Evolutionary conservation across 2,329 filamentous ascomycete species (phyloP).

Genomic region (Boeremia lycopersici): DNA sequence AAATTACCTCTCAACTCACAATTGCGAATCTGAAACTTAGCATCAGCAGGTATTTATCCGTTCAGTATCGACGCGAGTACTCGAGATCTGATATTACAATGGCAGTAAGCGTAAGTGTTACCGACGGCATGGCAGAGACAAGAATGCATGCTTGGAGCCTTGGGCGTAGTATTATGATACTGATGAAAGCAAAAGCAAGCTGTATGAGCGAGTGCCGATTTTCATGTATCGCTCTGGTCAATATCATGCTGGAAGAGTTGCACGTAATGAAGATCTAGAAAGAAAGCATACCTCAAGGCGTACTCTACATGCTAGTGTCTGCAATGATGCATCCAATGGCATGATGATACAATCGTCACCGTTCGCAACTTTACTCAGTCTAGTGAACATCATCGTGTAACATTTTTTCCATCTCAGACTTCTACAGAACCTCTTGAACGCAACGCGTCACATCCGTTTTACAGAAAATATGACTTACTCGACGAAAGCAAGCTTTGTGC

Average conservation of each 20-base stretch:
- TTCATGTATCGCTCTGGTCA: background rate
- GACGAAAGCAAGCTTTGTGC: too few species aligned
- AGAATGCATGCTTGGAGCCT: background rate
- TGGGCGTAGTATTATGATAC: background rate
- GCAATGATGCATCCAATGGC: too few species aligned
- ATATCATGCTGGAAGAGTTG: background rate
- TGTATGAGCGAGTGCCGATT: background rate
- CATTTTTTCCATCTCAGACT: too few species aligned
- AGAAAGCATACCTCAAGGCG: too few species aligned
- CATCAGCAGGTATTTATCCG: background rate
- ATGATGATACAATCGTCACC: too few species aligned
- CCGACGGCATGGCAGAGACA: background rate
- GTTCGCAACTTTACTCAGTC: too few species aligned
- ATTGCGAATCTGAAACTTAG: background rate
- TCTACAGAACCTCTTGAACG: too few species aligned
- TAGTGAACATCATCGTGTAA: too few species aligned
- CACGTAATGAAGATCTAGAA: background rate
- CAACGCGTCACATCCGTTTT: too few species aligned
- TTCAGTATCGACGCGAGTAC: background rate
- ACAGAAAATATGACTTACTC: too few species aligned
- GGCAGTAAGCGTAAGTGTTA: background rate
- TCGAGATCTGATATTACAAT: background rate
- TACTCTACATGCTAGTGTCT: too few species aligned
- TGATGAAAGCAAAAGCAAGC: background rate
- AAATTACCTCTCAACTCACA: background rate